These are phyloP conservation scores for Parmelia sp. DNA, from an alignment of 495 filamentous ascomycete genomes.

Conservation along the genomic window DNA sequence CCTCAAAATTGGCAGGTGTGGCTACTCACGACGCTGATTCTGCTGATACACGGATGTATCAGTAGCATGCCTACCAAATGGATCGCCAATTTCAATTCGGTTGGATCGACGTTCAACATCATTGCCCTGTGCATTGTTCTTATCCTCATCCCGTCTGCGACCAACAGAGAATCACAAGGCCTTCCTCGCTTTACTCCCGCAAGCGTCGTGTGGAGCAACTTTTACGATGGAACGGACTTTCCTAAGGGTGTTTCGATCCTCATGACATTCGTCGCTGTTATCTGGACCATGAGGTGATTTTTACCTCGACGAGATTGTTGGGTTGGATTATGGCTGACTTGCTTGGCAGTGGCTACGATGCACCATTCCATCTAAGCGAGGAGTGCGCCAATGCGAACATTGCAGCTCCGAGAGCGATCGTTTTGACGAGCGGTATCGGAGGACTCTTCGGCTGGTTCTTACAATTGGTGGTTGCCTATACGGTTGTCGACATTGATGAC, in stretches of 20 bases:
- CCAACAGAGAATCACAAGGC: slow-evolving; percentile 40
- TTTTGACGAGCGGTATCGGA: slow-evolving; percentile 61
- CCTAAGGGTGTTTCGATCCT: slow-evolving; percentile 64
- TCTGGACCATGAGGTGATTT: slow-evolving; percentile 43
- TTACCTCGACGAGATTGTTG: too few relatives aligned
- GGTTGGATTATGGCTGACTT: background rate
- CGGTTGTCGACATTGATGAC: slow-evolving; percentile 58
- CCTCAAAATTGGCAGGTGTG: slow-evolving; percentile 64
- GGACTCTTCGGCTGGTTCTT: slow-evolving; percentile 69
- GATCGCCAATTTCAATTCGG: slow-evolving; percentile 71
- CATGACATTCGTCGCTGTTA: slow-evolving; percentile 68
- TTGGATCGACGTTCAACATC: slow-evolving; percentile 69
- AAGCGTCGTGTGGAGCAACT: slow-evolving; percentile 61
- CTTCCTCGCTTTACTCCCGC: slow-evolving; percentile 57
- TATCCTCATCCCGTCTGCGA: slow-evolving; percentile 63
- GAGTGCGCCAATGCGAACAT: slow-evolving; percentile 74
- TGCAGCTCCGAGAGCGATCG: slow-evolving; percentile 70
- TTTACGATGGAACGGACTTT: slow-evolving; percentile 64
- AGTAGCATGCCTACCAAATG: slow-evolving; percentile 69
- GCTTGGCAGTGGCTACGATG: slow-evolving; percentile 52
- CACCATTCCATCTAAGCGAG: slow-evolving; percentile 68
- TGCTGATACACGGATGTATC: slow-evolving; percentile 64
- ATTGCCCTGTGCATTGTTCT: slow-evolving; percentile 59
- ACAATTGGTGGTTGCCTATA: slow-evolving; percentile 75
- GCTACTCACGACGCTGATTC: slow-evolving; percentile 61